Evolutionary conservation across 2,329 filamentous ascomycete genomes (phyloP).

Genomic region (Stachybotrys elegans): DNA sequence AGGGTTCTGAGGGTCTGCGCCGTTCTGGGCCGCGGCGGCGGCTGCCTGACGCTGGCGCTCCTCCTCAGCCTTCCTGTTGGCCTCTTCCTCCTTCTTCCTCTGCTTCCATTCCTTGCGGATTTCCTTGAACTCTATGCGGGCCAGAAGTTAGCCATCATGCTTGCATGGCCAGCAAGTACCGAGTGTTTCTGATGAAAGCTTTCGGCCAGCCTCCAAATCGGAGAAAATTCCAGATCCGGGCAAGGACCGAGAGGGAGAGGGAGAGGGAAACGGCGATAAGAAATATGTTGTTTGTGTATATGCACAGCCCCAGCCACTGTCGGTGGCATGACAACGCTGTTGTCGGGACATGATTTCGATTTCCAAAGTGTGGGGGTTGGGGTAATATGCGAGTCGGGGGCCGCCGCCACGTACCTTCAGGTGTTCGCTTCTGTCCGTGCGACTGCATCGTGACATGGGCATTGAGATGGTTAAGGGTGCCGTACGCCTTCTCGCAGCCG

Average conservation of each 20-base stretch:
- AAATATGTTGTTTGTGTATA: too few species aligned
- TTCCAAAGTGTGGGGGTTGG: too few species aligned
- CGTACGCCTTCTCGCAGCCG: constrained; percentile 97
- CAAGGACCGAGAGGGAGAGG: too few species aligned
- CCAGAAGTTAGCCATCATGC: constrained; percentile 15
- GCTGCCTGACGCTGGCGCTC: constrained; percentile 61
- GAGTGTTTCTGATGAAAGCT: neutral
- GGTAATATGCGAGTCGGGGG: too few species aligned
- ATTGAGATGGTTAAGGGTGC: constrained; percentile 94
- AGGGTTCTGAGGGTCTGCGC: constrained; percentile 37
- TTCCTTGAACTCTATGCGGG: constrained; percentile 86
- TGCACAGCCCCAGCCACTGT: too few species aligned
- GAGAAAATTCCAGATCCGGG: neutral
- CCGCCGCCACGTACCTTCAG: constrained; percentile 90
- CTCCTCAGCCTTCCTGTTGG: constrained; percentile 81
- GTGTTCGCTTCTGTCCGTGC: constrained; percentile 88
- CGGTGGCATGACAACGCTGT: too few species aligned
- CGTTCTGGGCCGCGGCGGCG: constrained; percentile 51
- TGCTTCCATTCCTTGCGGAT: constrained; percentile 99
- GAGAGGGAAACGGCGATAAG: too few species aligned
- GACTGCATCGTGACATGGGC: constrained; percentile 99
- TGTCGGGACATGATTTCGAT: too few species aligned
- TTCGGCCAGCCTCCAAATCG: constrained; percentile 10
- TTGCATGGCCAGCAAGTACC: too few species aligned
- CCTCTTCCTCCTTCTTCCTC: constrained; percentile 98